These are phyloP conservation scores for Schwanniomyces yamadae DNA, from an alignment of 805 yeast species.

Conservation along the genomic window DNA sequence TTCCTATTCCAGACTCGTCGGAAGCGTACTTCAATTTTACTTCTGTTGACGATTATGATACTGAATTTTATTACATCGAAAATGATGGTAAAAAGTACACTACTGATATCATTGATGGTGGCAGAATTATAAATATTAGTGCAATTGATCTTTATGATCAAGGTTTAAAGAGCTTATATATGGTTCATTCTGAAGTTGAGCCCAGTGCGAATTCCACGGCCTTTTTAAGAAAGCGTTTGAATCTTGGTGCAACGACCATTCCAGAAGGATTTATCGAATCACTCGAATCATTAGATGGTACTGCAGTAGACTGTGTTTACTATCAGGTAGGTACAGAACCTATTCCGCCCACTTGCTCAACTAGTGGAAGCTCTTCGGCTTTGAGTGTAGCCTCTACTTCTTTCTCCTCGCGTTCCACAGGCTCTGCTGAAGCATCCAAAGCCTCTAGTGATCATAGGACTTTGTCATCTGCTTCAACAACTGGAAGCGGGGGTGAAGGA, in stretches of 20 bases:
- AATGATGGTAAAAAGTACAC: constrained; percentile 24
- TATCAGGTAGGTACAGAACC: no score
- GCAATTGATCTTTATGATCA: constrained; percentile 27
- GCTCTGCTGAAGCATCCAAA: no score
- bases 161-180: constrained; percentile 24
- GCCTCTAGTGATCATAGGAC: no score
- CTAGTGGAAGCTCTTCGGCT: constrained; percentile 21
- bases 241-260: no score
- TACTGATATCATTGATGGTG: constrained; percentile 34
- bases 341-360: no score
- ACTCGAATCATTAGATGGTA: constrained; percentile 26
- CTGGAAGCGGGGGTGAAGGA: no score
- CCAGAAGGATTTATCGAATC: no score
- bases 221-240: constrained; percentile 41
- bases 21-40: constrained; percentile 25
- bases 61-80: constrained; percentile 34
- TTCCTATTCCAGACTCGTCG: constrained; percentile 28
- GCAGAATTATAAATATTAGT: constrained; percentile 30
- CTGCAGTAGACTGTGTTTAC: constrained; percentile 16
- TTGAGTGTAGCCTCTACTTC: constrained; percentile 10
- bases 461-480: no score
- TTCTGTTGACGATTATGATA: constrained; percentile 29
- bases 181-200: constrained; percentile 23
- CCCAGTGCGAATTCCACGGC: constrained; percentile 40
- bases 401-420: no score